Conservation (phyloP, 2,329 filamentous ascomycete species). For the Cercospora brassicicola region DNA sequence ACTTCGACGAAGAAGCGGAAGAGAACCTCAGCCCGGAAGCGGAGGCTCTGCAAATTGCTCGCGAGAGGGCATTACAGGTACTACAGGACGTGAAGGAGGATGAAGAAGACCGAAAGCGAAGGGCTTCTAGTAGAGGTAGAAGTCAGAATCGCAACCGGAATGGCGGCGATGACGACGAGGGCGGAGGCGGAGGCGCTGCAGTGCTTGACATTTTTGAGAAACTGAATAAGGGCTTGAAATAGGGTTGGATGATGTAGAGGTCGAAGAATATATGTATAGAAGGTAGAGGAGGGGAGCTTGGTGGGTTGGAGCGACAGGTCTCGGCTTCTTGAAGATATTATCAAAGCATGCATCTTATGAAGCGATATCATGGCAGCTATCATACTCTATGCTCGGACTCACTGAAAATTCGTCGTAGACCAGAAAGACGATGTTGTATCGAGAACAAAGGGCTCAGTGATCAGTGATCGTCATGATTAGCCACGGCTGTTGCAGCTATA, state of each 20-base stretch:
- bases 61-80: slow-evolving; percentile 37
- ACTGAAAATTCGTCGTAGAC: too few relatives aligned
- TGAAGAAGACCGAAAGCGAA: slow-evolving; percentile 34
- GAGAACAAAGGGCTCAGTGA: not conserved
- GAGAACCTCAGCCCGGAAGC: slow-evolving; percentile 38
- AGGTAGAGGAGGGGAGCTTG: not conserved
- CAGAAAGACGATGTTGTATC: too few relatives aligned
- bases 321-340: not conserved
- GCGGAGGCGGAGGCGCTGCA: slow-evolving; percentile 33
- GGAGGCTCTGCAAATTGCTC: slow-evolving; percentile 37
- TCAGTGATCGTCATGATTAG: not conserved
- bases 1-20: slow-evolving; percentile 26
- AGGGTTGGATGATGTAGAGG: not conserved
- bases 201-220: slow-evolving; percentile 39
- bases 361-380: not conserved
- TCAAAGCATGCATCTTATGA: not conserved
- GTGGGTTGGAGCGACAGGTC: not conserved
- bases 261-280: not conserved
- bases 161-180: slow-evolving; percentile 30
- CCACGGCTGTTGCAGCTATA: not conserved
- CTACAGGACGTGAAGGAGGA: slow-evolving; percentile 37
- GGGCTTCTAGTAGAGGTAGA: slow-evolving; percentile 25
- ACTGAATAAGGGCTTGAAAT: slow-evolving; percentile 36
- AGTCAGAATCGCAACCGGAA: slow-evolving; percentile 27
- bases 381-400: too few relatives aligned